These are phyloP conservation scores for Naganishia cerealis DNA, from an alignment of 1,284 basidiomycete species.

Conservation along the genomic window DNA sequence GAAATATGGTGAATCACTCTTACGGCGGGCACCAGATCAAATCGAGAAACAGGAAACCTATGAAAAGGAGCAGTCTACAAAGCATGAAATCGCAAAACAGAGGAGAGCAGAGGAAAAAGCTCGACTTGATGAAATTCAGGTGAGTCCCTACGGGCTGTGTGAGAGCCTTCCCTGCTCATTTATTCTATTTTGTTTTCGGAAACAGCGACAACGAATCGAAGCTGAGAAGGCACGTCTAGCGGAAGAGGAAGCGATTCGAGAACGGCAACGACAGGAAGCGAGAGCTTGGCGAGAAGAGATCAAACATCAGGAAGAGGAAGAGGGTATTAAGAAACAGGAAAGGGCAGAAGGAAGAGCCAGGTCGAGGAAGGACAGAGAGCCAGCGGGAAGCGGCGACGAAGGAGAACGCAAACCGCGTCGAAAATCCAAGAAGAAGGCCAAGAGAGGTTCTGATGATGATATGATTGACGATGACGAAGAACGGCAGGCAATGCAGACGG, in stretches of 20 bases:
- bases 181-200: conserved; percentile 28
- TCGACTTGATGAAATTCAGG: conserved; percentile 50
- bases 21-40: conserved; percentile 78
- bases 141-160: conserved; percentile 30
- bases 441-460: conserved; percentile 40
- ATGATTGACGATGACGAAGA: conserved; percentile 37
- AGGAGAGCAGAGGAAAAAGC: conserved; percentile 51
- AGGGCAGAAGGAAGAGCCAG: conserved; percentile 23
- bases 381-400: conserved; percentile 40
- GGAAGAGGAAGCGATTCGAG: conserved; percentile 70
- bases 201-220: conserved; percentile 52
- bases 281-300: conserved; percentile 59
- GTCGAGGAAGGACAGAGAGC: conserved; percentile 34
- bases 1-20: conserved; percentile 80
- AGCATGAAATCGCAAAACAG: conserved; percentile 34
- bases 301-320: conserved; percentile 50
- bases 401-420: conserved; percentile 39
- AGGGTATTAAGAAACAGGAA: conserved; percentile 34
- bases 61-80: conserved; percentile 47
- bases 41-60: conserved; percentile 71
- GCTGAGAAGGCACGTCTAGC: conserved; percentile 64
- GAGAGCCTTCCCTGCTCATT: conserved; percentile 55
- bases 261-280: conserved; percentile 71
- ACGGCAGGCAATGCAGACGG: conserved; percentile 37
- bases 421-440: conserved; percentile 41